These are phyloP conservation scores for Diplosphaera chodatii DNA, from an alignment of 139 green algal genomes.

Conservation along the genomic window DNA sequence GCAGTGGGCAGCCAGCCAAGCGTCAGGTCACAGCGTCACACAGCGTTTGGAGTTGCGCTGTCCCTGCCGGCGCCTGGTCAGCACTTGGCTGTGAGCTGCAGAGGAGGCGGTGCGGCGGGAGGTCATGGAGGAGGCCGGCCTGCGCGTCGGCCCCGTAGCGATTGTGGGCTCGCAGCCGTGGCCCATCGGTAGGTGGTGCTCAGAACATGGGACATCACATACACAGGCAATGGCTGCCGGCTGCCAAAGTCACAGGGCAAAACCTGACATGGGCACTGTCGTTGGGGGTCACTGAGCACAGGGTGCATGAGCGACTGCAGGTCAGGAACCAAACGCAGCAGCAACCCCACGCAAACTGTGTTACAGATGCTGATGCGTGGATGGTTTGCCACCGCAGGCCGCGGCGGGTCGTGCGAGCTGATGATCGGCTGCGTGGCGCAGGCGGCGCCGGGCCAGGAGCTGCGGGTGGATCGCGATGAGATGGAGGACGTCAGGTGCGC, in stretches of 20 bases:
- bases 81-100: neutral
- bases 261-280: too few relatives aligned
- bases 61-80: neutral
- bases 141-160: constrained; percentile 21
- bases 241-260: too few relatives aligned
- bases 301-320: too few relatives aligned
- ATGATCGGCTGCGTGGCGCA: constrained; percentile 83
- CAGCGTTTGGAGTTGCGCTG: constrained; percentile 25
- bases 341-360: too few relatives aligned
- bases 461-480: constrained; percentile 59
- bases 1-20: too few relatives aligned
- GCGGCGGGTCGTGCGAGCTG: constrained; percentile 67
- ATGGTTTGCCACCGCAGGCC: constrained; percentile 18
- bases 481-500: constrained; percentile 74
- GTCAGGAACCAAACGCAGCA: neutral
- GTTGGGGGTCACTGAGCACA: too few relatives aligned
- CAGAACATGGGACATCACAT: too few relatives aligned
- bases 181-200: constrained; percentile 45
- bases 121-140: constrained; percentile 6
- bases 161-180: constrained; percentile 63
- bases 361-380: too few relatives aligned
- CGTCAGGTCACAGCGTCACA: too few relatives aligned
- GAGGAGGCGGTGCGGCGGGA: constrained; percentile 68
- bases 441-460: constrained; percentile 38
- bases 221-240: too few relatives aligned